These are phyloP conservation scores for Pseudogymnoascus sp. DNA, from an alignment of 2,329 filamentous ascomycete species.

Conservation along the genomic window DNA sequence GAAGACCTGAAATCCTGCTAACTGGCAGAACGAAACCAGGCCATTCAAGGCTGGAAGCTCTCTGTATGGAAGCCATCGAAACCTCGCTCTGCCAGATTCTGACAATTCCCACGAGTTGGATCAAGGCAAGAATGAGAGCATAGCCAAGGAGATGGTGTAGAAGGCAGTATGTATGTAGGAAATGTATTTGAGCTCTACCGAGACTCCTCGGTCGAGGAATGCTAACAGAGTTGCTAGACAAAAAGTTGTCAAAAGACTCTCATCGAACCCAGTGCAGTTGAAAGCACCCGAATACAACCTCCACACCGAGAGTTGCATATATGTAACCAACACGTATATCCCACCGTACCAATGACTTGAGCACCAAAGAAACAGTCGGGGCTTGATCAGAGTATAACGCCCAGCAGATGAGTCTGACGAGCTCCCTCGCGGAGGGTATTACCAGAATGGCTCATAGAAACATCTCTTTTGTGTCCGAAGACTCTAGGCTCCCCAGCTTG, in stretches of 20 bases:
- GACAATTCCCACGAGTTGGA: slow-evolving; percentile 55
- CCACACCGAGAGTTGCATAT: slow-evolving; percentile 6
- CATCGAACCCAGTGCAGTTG: neutral
- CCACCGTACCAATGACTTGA: slow-evolving; percentile 28
- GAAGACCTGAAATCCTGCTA: slow-evolving; percentile 24
- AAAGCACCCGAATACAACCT: slow-evolving; percentile 10
- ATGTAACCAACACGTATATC: slow-evolving; percentile 21
- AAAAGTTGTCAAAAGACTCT: neutral
- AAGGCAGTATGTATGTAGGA: slow-evolving; percentile 32
- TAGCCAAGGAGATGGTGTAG: slow-evolving; percentile 25
- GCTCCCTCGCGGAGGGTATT: slow-evolving; percentile 70
- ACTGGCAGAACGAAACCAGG: neutral
- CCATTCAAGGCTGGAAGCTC: slow-evolving; percentile 17
- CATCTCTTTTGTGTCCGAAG: slow-evolving; percentile 46
- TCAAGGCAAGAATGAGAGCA: slow-evolving; percentile 23
- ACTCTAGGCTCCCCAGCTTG: slow-evolving; percentile 52
- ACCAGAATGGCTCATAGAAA: slow-evolving; percentile 69
- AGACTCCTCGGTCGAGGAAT: neutral
- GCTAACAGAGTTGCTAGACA: slow-evolving; percentile 23
- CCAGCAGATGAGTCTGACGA: slow-evolving; percentile 69
- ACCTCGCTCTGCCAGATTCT: slow-evolving; percentile 47
- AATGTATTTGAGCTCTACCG: slow-evolving; percentile 28
- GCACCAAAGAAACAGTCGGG: slow-evolving; percentile 50
- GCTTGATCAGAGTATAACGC: slow-evolving; percentile 55
- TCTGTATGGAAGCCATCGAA: slow-evolving; percentile 38